phyloP scores from a whole-genome alignment of 306 rosid species.

The Pyrus betulifolia region DNA sequence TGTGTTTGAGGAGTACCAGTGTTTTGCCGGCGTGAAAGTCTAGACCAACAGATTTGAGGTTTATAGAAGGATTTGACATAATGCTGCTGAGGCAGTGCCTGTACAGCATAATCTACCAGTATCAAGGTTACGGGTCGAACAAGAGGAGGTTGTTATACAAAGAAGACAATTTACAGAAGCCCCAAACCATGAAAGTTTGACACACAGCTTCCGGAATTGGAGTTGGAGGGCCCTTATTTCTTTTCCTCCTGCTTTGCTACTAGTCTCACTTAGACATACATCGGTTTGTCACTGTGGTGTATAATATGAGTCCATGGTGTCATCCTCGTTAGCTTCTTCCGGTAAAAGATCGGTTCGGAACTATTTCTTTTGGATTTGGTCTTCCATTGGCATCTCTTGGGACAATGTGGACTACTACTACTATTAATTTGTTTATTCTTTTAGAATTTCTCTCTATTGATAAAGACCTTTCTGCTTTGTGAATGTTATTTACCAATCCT shows the following conservation, averaged over 20 bases:
- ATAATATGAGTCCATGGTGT: background rate
- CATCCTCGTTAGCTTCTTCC: background rate
- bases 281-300: background rate
- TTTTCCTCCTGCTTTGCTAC: background rate
- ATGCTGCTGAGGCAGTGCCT: constrained; percentile 68
- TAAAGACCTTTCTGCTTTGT: background rate
- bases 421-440: background rate
- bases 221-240: background rate
- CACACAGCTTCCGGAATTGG: background rate
- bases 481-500: background rate
- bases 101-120: constrained; percentile 82
- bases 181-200: constrained; percentile 48
- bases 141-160: constrained; percentile 65
- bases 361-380: background rate
- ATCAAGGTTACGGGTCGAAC: constrained; percentile 79
- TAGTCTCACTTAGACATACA: background rate
- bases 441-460: background rate
- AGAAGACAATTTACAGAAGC: constrained; percentile 70
- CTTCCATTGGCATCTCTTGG: background rate
- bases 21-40: constrained; percentile 75
- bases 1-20: constrained; percentile 78
- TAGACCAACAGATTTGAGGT: constrained; percentile 55
- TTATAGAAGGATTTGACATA: constrained; percentile 59
- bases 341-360: constrained; percentile 1
- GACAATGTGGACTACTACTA: background rate